Conservation (phyloP, 495 filamentous ascomycete genomes). For the Xylaria castorea region DNA sequence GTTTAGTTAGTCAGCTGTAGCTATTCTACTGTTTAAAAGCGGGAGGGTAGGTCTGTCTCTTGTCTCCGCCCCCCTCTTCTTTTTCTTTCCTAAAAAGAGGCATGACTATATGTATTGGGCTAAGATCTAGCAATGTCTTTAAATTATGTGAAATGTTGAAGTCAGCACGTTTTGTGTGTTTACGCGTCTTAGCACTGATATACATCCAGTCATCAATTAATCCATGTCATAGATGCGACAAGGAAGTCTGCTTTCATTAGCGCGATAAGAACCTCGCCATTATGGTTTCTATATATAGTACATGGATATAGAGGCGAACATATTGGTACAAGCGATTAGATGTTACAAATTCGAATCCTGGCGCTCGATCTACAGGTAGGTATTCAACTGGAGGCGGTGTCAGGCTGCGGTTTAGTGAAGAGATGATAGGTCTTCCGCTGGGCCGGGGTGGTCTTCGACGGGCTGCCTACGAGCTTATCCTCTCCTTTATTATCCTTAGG, state of each 20-base stretch:
- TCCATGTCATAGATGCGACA: not conserved
- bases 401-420: not conserved
- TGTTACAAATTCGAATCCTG: not conserved
- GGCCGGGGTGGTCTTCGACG: slow-evolving; percentile 66
- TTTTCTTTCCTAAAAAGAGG: no score
- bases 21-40: no score
- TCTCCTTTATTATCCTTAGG: slow-evolving; percentile 89
- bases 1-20: no score
- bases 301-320: slow-evolving; percentile 4
- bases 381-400: not conserved
- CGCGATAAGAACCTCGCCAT: not conserved
- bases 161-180: no score
- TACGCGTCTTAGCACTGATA: no score
- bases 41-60: no score
- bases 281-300: not conserved
- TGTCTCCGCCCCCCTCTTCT: no score
- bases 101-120: not conserved
- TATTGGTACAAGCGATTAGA: not conserved
- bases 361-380: not conserved
- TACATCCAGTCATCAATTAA: no score
- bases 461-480: slow-evolving; percentile 80
- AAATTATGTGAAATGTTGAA: no score
- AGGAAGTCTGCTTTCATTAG: not conserved
- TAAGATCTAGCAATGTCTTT: not conserved
- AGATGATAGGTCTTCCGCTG: slow-evolving; percentile 78